Conservation (phyloP, 202 grass and related monocot genomes). For the Thinopyrum obtusiflorum region DNA sequence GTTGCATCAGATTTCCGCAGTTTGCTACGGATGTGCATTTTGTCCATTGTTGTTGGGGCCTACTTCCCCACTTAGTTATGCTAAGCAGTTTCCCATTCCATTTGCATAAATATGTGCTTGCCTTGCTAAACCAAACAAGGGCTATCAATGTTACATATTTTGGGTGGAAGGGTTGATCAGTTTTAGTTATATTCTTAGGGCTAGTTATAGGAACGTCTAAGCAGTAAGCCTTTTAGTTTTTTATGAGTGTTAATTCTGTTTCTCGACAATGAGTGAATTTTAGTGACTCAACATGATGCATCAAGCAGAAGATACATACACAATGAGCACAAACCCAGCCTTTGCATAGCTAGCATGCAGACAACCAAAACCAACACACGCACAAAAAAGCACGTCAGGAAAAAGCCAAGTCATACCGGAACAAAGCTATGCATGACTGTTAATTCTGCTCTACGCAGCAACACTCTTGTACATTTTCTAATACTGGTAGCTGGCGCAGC, state of each 20-base stretch:
- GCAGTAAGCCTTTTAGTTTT: neutral
- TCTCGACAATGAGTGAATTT: neutral
- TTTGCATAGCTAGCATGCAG: too few species aligned
- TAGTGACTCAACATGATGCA: too few species aligned
- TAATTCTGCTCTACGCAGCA: neutral
- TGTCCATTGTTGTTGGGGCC: slow-evolving; percentile 20
- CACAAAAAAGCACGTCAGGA: too few species aligned
- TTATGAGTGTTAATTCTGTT: neutral
- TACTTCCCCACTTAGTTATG: slow-evolving; percentile 19
- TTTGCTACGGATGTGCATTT: neutral
- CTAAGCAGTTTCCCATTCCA: slow-evolving; percentile 18
- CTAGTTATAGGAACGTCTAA: neutral
- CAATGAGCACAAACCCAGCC: too few species aligned
- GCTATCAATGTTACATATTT: neutral
- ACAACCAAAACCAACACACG: too few species aligned
- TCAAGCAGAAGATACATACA: too few species aligned
- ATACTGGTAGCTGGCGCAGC: neutral
- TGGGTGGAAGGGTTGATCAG: neutral
- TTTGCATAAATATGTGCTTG: slow-evolving; percentile 17
- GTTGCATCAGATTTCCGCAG: neutral
- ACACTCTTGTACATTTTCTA: neutral
- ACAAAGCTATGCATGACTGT: neutral
- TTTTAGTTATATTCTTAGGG: neutral
- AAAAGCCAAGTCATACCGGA: too few species aligned
- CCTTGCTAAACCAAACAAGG: neutral